Conservation (phyloP, 2,329 filamentous ascomycete genomes). For the Trichoderma atrobrunneum region DNA sequence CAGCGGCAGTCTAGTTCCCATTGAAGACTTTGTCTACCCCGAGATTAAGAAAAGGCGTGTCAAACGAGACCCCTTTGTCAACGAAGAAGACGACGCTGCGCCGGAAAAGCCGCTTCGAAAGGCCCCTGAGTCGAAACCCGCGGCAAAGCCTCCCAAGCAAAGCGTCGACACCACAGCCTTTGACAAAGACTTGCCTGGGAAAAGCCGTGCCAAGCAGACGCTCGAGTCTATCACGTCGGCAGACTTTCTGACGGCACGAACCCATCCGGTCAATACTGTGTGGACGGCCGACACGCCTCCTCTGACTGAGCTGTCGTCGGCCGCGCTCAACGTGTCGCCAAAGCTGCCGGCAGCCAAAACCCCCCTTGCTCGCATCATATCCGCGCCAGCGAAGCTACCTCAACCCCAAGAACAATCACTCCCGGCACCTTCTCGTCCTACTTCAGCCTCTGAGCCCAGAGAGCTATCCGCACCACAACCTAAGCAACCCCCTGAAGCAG, state of each 20-base stretch:
- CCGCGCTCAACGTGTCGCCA: constrained; percentile 42
- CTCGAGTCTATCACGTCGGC: constrained; percentile 32
- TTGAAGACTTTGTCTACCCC: constrained; percentile 47
- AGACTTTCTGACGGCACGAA: constrained; percentile 44
- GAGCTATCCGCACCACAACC: background rate
- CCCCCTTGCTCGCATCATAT: constrained; percentile 33
- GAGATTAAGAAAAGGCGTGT: constrained; percentile 41
- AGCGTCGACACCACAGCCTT: constrained; percentile 43
- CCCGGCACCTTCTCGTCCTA: constrained; percentile 1
- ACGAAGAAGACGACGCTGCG: constrained; percentile 17
- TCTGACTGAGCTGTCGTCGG: constrained; percentile 41
- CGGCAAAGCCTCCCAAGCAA: constrained; percentile 21
- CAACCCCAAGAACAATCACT: constrained; percentile 8
- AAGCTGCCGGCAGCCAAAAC: constrained; percentile 31
- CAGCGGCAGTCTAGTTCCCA: constrained; percentile 47
- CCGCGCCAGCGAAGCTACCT: constrained; percentile 34
- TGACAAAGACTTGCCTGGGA: constrained; percentile 31
- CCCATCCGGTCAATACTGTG: constrained; percentile 34
- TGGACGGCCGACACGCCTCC: constrained; percentile 30
- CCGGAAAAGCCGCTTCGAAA: background rate
- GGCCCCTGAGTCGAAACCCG: background rate
- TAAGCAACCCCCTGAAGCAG: background rate
- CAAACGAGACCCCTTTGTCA: constrained; percentile 9
- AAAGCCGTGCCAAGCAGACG: constrained; percentile 19
- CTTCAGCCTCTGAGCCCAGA: constrained; percentile 1